Conservation (phyloP, 305 asterid genomes). For the Fraxinus dipetala region DNA sequence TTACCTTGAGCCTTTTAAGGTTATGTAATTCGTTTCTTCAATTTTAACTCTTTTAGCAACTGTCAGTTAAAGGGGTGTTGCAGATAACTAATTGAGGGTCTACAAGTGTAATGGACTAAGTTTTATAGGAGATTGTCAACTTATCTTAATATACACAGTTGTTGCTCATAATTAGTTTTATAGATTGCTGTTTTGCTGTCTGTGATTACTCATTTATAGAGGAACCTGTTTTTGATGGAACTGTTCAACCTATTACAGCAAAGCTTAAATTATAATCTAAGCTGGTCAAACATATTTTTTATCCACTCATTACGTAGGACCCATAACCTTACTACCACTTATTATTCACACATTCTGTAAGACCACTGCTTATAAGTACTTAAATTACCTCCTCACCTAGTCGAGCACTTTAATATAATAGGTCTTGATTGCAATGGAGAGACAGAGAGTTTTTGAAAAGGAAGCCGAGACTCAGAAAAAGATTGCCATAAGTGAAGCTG, state of each 20-base stretch:
- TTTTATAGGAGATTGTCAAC: not conserved
- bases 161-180: not conserved
- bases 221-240: not conserved
- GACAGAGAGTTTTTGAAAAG: constrained; percentile 86
- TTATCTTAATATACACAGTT: not conserved
- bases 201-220: not conserved
- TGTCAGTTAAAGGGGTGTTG: not conserved
- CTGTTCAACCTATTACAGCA: not conserved
- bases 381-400: not conserved
- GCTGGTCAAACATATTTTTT: not conserved
- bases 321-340: not conserved
- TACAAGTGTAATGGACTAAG: not conserved
- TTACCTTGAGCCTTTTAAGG: constrained; percentile 6
- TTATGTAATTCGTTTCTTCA: not conserved
- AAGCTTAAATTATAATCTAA: not conserved
- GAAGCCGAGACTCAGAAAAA: constrained; percentile 96
- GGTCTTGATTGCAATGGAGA: constrained; percentile 94
- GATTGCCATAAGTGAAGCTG: constrained; percentile 94
- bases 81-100: not conserved
- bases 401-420: constrained; percentile 19
- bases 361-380: not conserved
- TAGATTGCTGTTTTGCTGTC: not conserved
- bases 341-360: not conserved
- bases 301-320: not conserved
- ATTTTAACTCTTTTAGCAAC: not conserved